These are phyloP conservation scores for Ganoderma boninense DNA, from an alignment of 1,284 basidiomycete species.

Conservation along the genomic window DNA sequence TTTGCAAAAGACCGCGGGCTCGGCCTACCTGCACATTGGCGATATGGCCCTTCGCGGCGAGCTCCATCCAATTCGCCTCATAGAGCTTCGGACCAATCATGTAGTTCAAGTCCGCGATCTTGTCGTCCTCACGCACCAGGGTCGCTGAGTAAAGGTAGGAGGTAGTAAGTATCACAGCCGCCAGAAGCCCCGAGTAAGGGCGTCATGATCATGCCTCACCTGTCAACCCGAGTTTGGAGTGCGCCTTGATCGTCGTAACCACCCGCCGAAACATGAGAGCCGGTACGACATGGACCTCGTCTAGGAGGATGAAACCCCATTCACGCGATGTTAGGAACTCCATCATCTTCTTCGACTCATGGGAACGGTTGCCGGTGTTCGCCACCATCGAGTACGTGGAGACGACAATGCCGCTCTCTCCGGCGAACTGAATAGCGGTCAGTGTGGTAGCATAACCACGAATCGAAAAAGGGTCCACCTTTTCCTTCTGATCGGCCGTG, in stretches of 20 bases:
- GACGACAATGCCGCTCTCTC: constrained; percentile 94
- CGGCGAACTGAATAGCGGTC: constrained; percentile 73
- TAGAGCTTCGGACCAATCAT: constrained; percentile 99
- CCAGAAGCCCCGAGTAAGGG: background rate
- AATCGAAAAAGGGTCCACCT: constrained; percentile 57
- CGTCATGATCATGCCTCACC: constrained; percentile 52
- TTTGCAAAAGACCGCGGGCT: background rate
- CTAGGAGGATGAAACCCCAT: constrained; percentile 95
- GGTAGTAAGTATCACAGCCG: constrained; percentile 8
- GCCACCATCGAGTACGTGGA: constrained; percentile 99
- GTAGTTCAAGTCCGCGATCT: constrained; percentile 98
- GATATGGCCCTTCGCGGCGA: constrained; percentile 99
- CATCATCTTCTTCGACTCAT: constrained; percentile 99
- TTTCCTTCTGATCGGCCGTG: constrained; percentile 96
- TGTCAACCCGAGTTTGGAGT: constrained; percentile 95
- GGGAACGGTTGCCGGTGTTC: constrained; percentile 94
- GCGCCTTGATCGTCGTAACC: constrained; percentile 96
- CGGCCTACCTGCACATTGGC: constrained; percentile 94
- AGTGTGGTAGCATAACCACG: constrained; percentile 10
- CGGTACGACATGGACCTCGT: constrained; percentile 98
- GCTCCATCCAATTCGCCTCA: constrained; percentile 99
- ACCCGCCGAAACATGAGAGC: constrained; percentile 97
- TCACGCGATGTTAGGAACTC: constrained; percentile 94
- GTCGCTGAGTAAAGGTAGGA: constrained; percentile 67
- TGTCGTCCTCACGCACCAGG: constrained; percentile 98